phyloP scores from a whole-genome alignment of 2,329 filamentous ascomycete genomes.

The Fusarium mangiferae region DNA sequence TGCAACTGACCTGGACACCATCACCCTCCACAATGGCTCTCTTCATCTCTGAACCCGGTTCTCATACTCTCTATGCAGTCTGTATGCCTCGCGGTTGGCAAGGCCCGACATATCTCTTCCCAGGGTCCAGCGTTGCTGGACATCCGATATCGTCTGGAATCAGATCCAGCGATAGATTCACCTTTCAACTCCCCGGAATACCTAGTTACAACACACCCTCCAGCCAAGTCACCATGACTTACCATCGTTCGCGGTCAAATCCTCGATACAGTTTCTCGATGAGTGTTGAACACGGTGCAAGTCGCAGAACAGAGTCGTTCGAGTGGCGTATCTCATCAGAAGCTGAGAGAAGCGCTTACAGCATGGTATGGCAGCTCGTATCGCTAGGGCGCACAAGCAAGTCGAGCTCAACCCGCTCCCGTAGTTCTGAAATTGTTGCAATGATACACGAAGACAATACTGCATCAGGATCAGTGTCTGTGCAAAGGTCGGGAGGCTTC shows the following conservation, averaged over 20 bases:
- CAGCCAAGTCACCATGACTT: conserved; percentile 4
- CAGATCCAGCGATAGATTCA: background rate
- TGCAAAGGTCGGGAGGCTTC: background rate
- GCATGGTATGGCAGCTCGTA: conserved; percentile 25
- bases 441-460: conserved; percentile 13
- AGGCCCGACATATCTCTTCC: conserved; percentile 12
- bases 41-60: conserved; percentile 4
- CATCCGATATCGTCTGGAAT: conserved; percentile 9
- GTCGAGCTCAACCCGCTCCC: background rate
- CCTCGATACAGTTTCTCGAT: conserved; percentile 22
- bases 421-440: conserved; percentile 19
- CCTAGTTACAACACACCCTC: conserved; percentile 6
- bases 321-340: conserved; percentile 22
- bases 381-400: background rate
- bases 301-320: conserved; percentile 10
- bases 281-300: conserved; percentile 4
- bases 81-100: conserved; percentile 23
- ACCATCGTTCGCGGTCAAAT: background rate
- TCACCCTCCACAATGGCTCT: conserved; percentile 21
- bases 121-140: background rate
- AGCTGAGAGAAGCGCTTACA: background rate
- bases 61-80: conserved; percentile 2
- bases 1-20: conserved; percentile 26
- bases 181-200: conserved; percentile 20
- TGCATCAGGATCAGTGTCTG: background rate